Percentiles rank a stretch among this genome's conserved stretches.
These are phyloP conservation scores for Diospyros kaki DNA, from an alignment of 148 eudicot genomes.

Conservation along the genomic window DNA sequence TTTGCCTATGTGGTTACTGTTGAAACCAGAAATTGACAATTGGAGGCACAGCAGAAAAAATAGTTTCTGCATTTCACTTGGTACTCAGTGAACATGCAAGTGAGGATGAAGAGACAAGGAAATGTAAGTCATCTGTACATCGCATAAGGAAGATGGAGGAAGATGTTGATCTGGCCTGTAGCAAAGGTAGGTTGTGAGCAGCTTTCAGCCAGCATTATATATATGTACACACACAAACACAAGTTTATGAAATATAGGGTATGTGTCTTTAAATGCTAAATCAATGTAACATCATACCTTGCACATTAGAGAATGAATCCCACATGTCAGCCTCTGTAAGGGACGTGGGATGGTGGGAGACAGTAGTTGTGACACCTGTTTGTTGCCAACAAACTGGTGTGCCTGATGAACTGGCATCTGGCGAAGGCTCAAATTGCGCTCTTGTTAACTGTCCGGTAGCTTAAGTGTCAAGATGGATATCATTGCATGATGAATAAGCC, in stretches of 20 bases:
- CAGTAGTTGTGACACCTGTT: no score
- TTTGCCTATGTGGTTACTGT: conserved; percentile 8
- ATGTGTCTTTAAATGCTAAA: no score
- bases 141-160: conserved; percentile 79
- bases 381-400: no score
- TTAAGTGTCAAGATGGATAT: no score
- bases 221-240: background rate
- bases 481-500: no score
- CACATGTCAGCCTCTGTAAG: no score
- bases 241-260: background rate
- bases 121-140: conserved; percentile 77
- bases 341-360: no score
- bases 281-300: no score
- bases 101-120: conserved; percentile 71
- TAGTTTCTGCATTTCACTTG: conserved; percentile 78
- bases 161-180: conserved; percentile 72
- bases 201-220: background rate
- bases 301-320: no score
- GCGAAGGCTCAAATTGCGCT: no score
- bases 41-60: conserved; percentile 82
- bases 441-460: no score
- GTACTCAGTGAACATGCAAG: conserved; percentile 57
- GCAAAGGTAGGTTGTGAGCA: conserved; percentile 45
- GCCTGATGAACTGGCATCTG: no score
- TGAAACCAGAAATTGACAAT: conserved; percentile 67